These are phyloP conservation scores for Beauveria brongniartii DNA, from an alignment of 2,329 filamentous ascomycete species.

Conservation along the genomic window DNA sequence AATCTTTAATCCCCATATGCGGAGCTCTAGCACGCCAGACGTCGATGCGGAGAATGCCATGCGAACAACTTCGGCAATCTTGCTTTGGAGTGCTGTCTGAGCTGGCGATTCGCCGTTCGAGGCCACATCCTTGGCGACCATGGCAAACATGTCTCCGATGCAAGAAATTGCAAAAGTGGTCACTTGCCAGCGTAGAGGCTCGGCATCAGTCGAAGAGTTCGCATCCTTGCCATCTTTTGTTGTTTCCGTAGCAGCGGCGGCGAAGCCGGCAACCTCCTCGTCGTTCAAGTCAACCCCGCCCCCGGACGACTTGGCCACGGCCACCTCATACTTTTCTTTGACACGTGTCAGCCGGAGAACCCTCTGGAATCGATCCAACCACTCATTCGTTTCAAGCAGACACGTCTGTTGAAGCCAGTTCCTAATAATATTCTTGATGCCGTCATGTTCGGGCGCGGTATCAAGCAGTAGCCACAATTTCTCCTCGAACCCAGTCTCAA, in stretches of 20 bases:
- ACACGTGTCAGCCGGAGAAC: conserved; percentile 81
- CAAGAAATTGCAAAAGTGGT: conserved; percentile 89
- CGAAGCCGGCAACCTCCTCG: conserved; percentile 94
- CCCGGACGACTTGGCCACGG: conserved; percentile 37
- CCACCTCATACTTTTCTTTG: conserved; percentile 48
- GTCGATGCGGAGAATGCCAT: conserved; percentile 98
- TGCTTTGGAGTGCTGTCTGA: conserved; percentile 69
- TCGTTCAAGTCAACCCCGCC: conserved; percentile 76
- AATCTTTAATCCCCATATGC: conserved; percentile 87
- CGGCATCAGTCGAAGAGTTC: conserved; percentile 55
- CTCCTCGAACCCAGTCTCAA: conserved; percentile 74
- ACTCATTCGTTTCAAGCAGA: conserved; percentile 67
- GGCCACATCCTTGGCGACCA: conserved; percentile 71
- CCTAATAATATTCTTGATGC: conserved; percentile 76
- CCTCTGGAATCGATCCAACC: conserved; percentile 82
- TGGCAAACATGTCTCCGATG: conserved; percentile 70
- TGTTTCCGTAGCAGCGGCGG: conserved; percentile 57
- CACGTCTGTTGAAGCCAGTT: conserved; percentile 94
- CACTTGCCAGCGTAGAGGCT: conserved; percentile 91
- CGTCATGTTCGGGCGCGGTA: conserved; percentile 62
- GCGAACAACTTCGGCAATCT: conserved; percentile 84
- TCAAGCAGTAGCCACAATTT: conserved; percentile 88
- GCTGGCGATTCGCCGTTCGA: conserved; percentile 72
- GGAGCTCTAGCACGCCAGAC: conserved; percentile 79
- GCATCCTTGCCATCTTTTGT: conserved; percentile 45